These are phyloP conservation scores for Fraxinus pennsylvanica DNA, from an alignment of 257 asterid species.

Conservation along the genomic window DNA sequence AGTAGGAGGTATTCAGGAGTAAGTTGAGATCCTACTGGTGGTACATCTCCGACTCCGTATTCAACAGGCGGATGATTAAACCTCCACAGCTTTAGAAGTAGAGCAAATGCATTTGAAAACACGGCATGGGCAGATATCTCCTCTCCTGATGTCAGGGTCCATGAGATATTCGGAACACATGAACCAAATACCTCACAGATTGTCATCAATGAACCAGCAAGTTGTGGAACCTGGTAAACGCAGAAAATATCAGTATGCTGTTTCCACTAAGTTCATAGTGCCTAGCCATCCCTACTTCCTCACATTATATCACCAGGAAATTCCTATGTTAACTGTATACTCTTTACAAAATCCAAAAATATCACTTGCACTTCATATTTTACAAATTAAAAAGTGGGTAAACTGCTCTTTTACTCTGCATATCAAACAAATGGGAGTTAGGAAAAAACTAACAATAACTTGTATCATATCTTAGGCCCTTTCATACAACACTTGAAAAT, in stretches of 20 bases:
- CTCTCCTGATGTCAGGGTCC: conserved; percentile 75
- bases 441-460: not conserved
- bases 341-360: not conserved
- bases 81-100: conserved; percentile 89
- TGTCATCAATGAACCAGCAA: conserved; percentile 87
- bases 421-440: not conserved
- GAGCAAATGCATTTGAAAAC: conserved; percentile 95
- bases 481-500: not conserved
- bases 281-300: not conserved
- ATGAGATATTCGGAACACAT: conserved; percentile 68
- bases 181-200: conserved; percentile 93
- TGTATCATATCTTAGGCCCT: not conserved
- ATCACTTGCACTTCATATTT: not conserved
- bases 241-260: not conserved
- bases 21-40: conserved; percentile 91
- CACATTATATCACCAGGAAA: not conserved
- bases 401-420: not conserved
- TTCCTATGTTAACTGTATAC: conserved; percentile 1
- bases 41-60: conserved; percentile 90
- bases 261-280: not conserved
- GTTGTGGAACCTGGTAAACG: conserved; percentile 83
- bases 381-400: not conserved
- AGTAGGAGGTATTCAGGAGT: conserved; percentile 88
- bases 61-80: conserved; percentile 95
- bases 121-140: conserved; percentile 83